Evolutionary conservation across 306 rosid genomes (phyloP).

Genomic region (Cucumis sativus): DNA sequence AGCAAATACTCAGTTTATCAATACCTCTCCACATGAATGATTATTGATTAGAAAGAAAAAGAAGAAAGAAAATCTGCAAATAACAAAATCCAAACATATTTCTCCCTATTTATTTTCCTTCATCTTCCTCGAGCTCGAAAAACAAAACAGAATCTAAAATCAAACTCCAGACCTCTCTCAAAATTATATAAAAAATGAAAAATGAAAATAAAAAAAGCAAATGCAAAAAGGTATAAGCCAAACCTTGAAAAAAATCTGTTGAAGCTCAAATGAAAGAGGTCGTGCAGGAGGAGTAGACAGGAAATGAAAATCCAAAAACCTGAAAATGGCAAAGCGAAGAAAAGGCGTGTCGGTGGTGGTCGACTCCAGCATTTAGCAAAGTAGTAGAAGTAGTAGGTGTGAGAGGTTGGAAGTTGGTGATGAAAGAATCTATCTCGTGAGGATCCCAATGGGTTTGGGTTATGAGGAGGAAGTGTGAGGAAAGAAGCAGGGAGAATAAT

Average conservation of each 20-base stretch:
- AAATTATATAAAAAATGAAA: background rate
- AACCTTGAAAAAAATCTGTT: background rate
- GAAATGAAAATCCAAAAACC: background rate
- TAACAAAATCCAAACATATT: background rate
- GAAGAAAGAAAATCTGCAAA: background rate
- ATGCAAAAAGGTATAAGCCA: background rate
- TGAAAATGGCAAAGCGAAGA: conserved; percentile 19
- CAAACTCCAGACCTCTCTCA: background rate
- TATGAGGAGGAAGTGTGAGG: conserved; percentile 14
- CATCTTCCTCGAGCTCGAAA: background rate
- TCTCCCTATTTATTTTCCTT: background rate
- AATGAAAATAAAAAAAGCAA: background rate
- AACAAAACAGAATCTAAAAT: background rate
- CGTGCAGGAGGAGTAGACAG: background rate
- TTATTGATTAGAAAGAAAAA: conserved; percentile 5
- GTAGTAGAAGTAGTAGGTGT: background rate
- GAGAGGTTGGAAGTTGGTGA: conserved; percentile 7
- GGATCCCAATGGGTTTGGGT: conserved; percentile 20
- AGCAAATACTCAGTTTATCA: conserved; percentile 11
- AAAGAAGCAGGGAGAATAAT: conserved; percentile 26
- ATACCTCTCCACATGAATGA: conserved; percentile 3
- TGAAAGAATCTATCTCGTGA: conserved; percentile 1
- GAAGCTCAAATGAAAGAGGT: background rate
- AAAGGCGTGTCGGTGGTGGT: conserved; percentile 50
- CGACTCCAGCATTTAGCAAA: background rate